A percentile compares a stretch with the other conserved stretches of the same genome.
phyloP scores from a whole-genome alignment of 805 yeast species.

The Hanseniaspora clermontiae region DNA sequence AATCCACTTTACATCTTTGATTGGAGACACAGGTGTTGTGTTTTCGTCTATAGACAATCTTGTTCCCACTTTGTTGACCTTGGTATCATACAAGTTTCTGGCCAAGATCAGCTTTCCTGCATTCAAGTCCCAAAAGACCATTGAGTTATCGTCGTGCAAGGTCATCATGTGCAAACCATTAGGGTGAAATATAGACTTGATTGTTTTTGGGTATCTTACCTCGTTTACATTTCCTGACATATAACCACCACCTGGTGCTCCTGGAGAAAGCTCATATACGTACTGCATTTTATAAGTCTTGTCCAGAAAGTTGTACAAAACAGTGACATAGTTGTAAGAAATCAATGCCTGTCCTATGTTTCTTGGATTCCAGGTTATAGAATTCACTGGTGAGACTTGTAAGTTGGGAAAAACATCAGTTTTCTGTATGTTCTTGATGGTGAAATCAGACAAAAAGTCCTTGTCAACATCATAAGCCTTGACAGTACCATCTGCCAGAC shows the following conservation, averaged over 20 bases:
- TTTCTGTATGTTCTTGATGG: constrained; percentile 61
- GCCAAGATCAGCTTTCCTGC: constrained; percentile 66
- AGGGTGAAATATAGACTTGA: constrained; percentile 73
- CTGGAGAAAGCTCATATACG: constrained; percentile 50
- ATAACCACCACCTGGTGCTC: constrained; percentile 52
- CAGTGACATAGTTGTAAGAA: constrained; percentile 56
- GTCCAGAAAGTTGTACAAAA: constrained; percentile 53
- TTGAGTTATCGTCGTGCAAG: constrained; percentile 65
- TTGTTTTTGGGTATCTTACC: constrained; percentile 31
- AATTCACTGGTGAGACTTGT: constrained; percentile 48
- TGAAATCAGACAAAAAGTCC: constrained; percentile 49
- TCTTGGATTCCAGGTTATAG: constrained; percentile 74
- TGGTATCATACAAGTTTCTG: constrained; percentile 52
- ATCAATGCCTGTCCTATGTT: constrained; percentile 70
- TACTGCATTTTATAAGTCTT: constrained; percentile 46
- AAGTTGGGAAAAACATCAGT: constrained; percentile 42
- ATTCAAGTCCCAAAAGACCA: constrained; percentile 87
- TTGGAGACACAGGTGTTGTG: constrained; percentile 24
- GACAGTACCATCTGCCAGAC: constrained; percentile 62
- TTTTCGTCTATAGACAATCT: constrained; percentile 18
- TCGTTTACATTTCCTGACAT: constrained; percentile 23
- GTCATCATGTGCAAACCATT: constrained; percentile 78
- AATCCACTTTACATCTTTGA: constrained; percentile 58
- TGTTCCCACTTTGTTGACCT: constrained; percentile 36
- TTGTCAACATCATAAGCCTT: constrained; percentile 73